Conservation (phyloP, 768 basidiomycete genomes). For the Pulveroboletus sp. region DNA sequence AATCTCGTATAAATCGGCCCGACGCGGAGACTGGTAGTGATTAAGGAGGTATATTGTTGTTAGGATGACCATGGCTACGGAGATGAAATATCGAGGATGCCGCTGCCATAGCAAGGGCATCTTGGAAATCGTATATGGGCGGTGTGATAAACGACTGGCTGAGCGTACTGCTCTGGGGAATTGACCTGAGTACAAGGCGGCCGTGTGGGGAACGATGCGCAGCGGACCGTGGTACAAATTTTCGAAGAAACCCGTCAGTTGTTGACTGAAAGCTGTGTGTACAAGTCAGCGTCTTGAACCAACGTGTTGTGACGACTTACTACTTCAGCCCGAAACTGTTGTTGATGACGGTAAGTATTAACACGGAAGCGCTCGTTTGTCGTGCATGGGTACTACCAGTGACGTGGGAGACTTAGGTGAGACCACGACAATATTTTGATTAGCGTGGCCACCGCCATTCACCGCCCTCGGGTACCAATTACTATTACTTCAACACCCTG, state of each 20-base stretch:
- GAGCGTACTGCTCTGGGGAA: constrained; percentile 5
- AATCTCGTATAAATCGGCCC: constrained; percentile 20
- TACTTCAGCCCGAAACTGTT: constrained; percentile 2
- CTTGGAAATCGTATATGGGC: constrained; percentile 4
- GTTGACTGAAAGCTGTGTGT: background rate
- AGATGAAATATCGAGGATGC: constrained; percentile 52
- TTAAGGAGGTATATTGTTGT: constrained; percentile 48
- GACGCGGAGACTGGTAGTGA: constrained; percentile 31
- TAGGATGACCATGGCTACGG: constrained; percentile 40
- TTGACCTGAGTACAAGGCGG: constrained; percentile 6
- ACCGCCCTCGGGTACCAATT: background rate
- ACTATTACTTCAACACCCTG: too few species aligned
- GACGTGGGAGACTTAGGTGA: constrained; percentile 21
- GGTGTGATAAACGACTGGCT: constrained; percentile 2
- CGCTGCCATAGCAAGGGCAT: constrained; percentile 37
- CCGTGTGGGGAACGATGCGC: constrained; percentile 13
- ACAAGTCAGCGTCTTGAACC: background rate
- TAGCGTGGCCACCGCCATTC: background rate
- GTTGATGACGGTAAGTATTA: constrained; percentile 5
- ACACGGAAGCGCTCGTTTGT: constrained; percentile 3
- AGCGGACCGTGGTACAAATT: constrained; percentile 10
- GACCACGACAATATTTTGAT: background rate
- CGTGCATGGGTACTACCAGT: constrained; percentile 17
- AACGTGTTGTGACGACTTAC: constrained; percentile 12
- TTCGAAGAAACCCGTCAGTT: constrained; percentile 1